Evolutionary conservation across 2,329 filamentous ascomycete genomes (phyloP), one percentile per base, ranked within the genome.

Genomic region (Penicillium sp.): DNA sequence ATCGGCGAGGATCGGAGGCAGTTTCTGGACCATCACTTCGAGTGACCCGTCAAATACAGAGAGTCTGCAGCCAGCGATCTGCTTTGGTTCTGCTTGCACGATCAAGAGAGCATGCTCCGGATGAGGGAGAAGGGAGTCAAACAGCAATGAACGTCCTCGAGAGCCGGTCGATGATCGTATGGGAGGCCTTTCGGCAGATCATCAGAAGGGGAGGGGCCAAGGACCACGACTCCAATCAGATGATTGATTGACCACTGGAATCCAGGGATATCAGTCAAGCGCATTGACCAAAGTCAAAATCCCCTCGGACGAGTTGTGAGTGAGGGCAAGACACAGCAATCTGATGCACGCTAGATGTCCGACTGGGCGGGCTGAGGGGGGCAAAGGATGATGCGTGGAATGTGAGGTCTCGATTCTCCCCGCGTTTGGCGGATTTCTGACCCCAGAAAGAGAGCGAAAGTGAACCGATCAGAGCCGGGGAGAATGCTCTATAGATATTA

Each of bases 331-430:
- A 13, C 27, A 47, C 11, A 36, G 26, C 25, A 25, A 42, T 12
- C 9, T 35, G 9, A 9, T 13, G 12, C 8, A 41, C 8, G 9
- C n/a, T 24, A 28, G 36, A 27, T 18, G 9, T n/a, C 12, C 2
- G 35, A 43, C n/a, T 34, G 34, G 32, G 33, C 24, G 18, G 18
- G 18, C 18, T 18, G 18, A 18, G 18, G 18, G 18, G 18, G n/a
- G 32, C 13, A 41, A 39, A 12, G 25, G 40, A 44, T 26, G 7
- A 18, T 9, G 18, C 18, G 18, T 18, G 39, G 37, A 35, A 56
- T 52, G 45, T 56, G 53, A 59, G 57, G 53, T 53, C 45, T 58
- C 49, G 49, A 48, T 38, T 50, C 52, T 58, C 50, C 52, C 54
- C 54, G 50, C 52, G 52, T 53, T 48, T 27, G 24, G 46, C 54